Base-by-base conservation (phyloP, 768 basidiomycete genomes). In the Galerina marginata region DNA sequence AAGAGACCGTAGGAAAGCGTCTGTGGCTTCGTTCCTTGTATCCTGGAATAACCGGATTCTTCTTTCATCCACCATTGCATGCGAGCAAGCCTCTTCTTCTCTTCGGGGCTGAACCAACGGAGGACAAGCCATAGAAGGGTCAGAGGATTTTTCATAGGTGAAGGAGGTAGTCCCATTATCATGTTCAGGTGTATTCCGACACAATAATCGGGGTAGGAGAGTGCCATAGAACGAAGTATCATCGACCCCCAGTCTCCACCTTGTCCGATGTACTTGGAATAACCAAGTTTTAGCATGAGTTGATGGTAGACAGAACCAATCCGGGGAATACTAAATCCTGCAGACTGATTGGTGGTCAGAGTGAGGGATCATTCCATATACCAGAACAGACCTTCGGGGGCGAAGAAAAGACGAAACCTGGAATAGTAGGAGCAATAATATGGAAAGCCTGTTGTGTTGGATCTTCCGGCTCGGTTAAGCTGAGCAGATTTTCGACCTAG, bases 1-100 rank as follows among this genome's bases (percentile, higher is more conserved):
- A 79, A 63, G 1, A 86, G 71, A 1, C 71, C 67, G 61, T 83
- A 84, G 0, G 80, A 81, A 14, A 82, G 62, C 1, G 81, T 81
- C 60, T 82, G 81, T 0, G 81, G 81, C 59, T 77, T 79, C 0
- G 79, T 79, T 1, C 70, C 68, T 60, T 82, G 81, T 37, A 75
- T 71, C 2, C 37, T 40, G 29, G 65, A 71, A 60, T 82, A 82
- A 7, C 79, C 81, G 4, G 37, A 58, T 43, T 76, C 77, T 14
- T 69, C 63, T 11, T 59, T 65, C 49, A 68, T 56, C 64, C 73
- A 79, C 67, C 65, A 67, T 50, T 68, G 56, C 57, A 72, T 67
- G 7, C 71, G 67, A 29, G 60, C 68, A 4, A 75, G 38, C 2
- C 70, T 70, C 9, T 69, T 68, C 46, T 75, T 72, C 54, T 79